Percentiles rank a stretch among this genome's conserved stretches.
Evolutionary conservation across 768 basidiomycete genomes (phyloP).

Genomic region (Tremella yokohamensis): DNA sequence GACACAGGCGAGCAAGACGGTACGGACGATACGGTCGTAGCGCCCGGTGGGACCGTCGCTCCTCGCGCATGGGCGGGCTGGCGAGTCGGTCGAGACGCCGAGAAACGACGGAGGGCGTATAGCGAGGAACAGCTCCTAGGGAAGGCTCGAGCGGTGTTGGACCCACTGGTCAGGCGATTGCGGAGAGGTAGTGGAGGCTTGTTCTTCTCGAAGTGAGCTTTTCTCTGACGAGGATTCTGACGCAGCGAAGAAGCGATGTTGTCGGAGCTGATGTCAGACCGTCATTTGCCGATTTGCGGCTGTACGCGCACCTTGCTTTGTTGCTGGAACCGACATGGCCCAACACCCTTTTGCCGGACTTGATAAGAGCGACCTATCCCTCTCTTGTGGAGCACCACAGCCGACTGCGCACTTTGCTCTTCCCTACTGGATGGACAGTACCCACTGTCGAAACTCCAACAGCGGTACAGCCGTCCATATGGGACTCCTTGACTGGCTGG

Average conservation of each 20-base stretch:
- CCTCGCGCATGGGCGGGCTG: conserved; percentile 42
- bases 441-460: not conserved
- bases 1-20: conserved; percentile 20
- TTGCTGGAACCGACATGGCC: conserved; percentile 29
- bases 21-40: conserved; percentile 28
- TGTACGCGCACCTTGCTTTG: conserved; percentile 32
- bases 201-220: conserved; percentile 7
- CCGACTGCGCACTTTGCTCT: conserved; percentile 18
- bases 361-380: conserved; percentile 26
- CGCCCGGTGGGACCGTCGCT: conserved; percentile 36
- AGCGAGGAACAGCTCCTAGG: conserved; percentile 33
- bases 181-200: conserved; percentile 14
- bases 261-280: conserved; percentile 23
- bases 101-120: conserved; percentile 23
- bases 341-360: conserved; percentile 26
- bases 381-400: conserved; percentile 28
- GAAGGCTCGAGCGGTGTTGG: conserved; percentile 26
- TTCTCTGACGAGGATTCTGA: too few relatives aligned
- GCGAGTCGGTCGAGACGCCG: conserved; percentile 31
- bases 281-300: conserved; percentile 23
- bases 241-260: conserved; percentile 2
- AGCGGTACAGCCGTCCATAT: not conserved
- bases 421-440: conserved; percentile 1
- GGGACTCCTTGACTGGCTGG: not conserved
- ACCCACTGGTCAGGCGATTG: conserved; percentile 25